These are phyloP conservation scores for Trypanosoma lewisi DNA, from an alignment of 208 protist species.

Conservation along the genomic window DNA sequence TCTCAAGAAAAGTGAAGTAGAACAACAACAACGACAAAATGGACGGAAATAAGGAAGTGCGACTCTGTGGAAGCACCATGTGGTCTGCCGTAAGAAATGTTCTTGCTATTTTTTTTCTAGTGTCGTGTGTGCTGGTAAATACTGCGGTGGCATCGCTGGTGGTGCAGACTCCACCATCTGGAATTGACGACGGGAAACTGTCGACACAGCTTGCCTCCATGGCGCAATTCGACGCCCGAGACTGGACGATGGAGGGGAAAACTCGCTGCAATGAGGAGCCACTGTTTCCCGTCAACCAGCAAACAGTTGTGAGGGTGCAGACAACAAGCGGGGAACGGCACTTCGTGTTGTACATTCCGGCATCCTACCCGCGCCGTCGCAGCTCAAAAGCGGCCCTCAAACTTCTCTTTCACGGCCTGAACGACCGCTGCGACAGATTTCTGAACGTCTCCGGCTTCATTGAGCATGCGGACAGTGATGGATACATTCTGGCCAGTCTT, in stretches of 20 bases:
- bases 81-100: neutral
- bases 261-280: constrained; percentile 12
- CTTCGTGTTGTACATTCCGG: constrained; percentile 52
- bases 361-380: constrained; percentile 13
- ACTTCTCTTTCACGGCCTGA: constrained; percentile 70
- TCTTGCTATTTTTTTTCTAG: neutral
- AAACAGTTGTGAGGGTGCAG: constrained; percentile 37
- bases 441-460: constrained; percentile 47
- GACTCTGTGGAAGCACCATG: neutral
- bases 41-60: too few species aligned
- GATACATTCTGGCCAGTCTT: constrained; percentile 56
- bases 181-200: neutral
- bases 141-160: neutral
- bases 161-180: neutral
- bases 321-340: constrained; percentile 23
- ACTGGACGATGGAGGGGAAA: neutral
- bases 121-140: neutral
- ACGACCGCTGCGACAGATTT: constrained; percentile 63
- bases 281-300: constrained; percentile 24
- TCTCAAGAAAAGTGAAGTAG: neutral
- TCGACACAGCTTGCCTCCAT: neutral
- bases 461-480: constrained; percentile 42
- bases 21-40: too few species aligned
- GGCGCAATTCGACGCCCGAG: constrained; percentile 1
- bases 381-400: constrained; percentile 29